Base-by-base conservation (phyloP, 352 stramenopile genomes). In the Plasmopara halstedii region DNA sequence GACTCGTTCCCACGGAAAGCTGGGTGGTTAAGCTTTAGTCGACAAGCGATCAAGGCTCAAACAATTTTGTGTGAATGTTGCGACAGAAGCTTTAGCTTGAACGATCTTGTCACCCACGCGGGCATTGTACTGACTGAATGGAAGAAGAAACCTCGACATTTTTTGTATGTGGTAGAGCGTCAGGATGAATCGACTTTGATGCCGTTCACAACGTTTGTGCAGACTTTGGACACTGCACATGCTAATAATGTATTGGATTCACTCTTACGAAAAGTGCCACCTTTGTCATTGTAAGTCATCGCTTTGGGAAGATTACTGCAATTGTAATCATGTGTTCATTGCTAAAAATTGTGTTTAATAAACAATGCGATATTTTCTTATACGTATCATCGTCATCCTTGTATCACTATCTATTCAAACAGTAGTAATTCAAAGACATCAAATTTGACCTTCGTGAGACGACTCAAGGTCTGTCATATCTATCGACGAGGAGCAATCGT, bases 401-500 rank as follows among this genome's bases (percentile, higher is more conserved):
- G n/a, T n/a, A n/a, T n/a, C n/a, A n/a, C n/a, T n/a, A n/a, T n/a
- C n/a, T n/a, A n/a, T n/a, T n/a, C n/a, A n/a, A n/a, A n/a, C n/a
- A n/a, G n/a, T n/a, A n/a, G n/a, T n/a, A n/a, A n/a, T n/a, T n/a
- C n/a, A n/a, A n/a, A n/a, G n/a, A n/a, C n/a, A n/a, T n/a, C n/a
- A n/a, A n/a, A n/a, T n/a, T n/a, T n/a, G n/a, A n/a, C n/a, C n/a
- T n/a, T n/a, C n/a, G n/a, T n/a, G n/a, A n/a, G n/a, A n/a, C n/a
- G n/a, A n/a, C n/a, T n/a, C n/a, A n/a, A n/a, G n/a, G n/a, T n/a
- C n/a, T n/a, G n/a, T 29, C 25, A 19, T 29, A 2, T 46, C 22
- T 56, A 66, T 37, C 44, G 54, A 9, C 74, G 71, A 6, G 72
- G 72, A 11, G 63, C 65, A 23, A 87, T 87, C 13, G 68, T 82